Conservation (phyloP, 2,329 filamentous ascomycete genomes). For the Thielaviopsis punctulata region DNA sequence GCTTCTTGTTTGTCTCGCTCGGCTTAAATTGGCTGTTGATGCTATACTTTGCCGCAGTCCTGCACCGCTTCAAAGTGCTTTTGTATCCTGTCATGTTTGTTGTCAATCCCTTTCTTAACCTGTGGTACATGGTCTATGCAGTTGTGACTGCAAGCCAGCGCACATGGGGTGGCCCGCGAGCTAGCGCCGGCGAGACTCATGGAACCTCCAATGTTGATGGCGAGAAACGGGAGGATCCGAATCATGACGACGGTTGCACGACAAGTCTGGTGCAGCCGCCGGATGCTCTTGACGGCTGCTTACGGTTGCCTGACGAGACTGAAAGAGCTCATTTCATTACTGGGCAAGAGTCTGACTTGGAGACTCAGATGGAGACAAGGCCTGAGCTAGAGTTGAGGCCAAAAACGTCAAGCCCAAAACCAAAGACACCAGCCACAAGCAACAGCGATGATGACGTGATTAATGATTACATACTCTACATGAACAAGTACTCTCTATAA, state of each 20-base stretch:
- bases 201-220: slow-evolving; percentile 12
- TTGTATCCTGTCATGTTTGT: slow-evolving; percentile 92
- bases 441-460: no score
- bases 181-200: slow-evolving; percentile 72
- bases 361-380: no score
- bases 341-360: no score
- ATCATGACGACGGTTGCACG: neutral
- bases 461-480: no score
- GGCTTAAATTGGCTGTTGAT: slow-evolving; percentile 90
- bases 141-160: slow-evolving; percentile 88
- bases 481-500: neutral
- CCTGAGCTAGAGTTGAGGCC: no score
- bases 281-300: neutral
- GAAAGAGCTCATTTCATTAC: no score
- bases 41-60: slow-evolving; percentile 82
- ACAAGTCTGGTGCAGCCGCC: neutral
- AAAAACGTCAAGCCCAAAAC: no score
- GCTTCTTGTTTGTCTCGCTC: slow-evolving; percentile 83
- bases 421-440: no score
- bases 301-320: neutral
- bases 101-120: slow-evolving; percentile 92
- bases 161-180: slow-evolving; percentile 88
- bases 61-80: slow-evolving; percentile 84
- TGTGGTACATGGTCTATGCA: slow-evolving; percentile 94
- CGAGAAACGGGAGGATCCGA: neutral